A percentile compares a stretch with the other conserved stretches of the same genome.
Conservation (phyloP, 805 yeast species). For the Candida ulmi region DNA sequence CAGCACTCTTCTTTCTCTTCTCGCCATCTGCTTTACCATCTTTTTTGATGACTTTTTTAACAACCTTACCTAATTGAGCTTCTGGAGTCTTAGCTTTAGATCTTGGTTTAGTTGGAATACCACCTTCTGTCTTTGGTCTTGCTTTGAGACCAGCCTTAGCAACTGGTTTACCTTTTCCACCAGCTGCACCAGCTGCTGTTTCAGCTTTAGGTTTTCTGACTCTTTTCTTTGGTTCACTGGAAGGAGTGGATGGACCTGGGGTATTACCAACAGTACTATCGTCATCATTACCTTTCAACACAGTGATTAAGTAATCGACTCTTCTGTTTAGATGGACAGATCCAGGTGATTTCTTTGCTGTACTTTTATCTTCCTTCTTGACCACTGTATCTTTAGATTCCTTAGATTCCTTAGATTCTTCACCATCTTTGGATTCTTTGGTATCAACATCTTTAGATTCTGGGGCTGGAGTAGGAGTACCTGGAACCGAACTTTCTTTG, state of each 20-base stretch:
- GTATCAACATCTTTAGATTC: slow-evolving; percentile 1
- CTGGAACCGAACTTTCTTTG: background rate
- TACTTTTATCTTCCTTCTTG: slow-evolving; percentile 16
- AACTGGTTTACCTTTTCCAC: slow-evolving; percentile 10
- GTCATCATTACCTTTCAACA: slow-evolving; percentile 56
- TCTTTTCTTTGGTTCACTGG: slow-evolving; percentile 23
- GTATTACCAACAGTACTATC: slow-evolving; percentile 20
- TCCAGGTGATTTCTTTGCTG: slow-evolving; percentile 71
- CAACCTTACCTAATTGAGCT: background rate
- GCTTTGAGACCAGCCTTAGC: slow-evolving; percentile 12
- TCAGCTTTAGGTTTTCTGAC: slow-evolving; percentile 23
- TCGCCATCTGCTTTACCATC: background rate
- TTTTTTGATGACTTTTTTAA: slow-evolving; percentile 6
- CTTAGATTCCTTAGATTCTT: background rate
- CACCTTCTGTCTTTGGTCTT: slow-evolving; percentile 16
- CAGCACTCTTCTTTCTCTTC: slow-evolving; percentile 5
- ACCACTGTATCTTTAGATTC: slow-evolving; percentile 5
- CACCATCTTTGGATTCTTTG: slow-evolving; percentile 16
- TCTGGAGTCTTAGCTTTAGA: slow-evolving; percentile 1
- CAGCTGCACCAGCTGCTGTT: slow-evolving; percentile 15
- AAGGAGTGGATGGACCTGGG: slow-evolving; percentile 25
- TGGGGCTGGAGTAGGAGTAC: background rate
- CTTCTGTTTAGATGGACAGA: slow-evolving; percentile 90
- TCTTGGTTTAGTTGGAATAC: slow-evolving; percentile 7
- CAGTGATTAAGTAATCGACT: slow-evolving; percentile 75